phyloP scores from a whole-genome alignment of 2,329 filamentous ascomycete genomes.

The Aspergillus japonicus region DNA sequence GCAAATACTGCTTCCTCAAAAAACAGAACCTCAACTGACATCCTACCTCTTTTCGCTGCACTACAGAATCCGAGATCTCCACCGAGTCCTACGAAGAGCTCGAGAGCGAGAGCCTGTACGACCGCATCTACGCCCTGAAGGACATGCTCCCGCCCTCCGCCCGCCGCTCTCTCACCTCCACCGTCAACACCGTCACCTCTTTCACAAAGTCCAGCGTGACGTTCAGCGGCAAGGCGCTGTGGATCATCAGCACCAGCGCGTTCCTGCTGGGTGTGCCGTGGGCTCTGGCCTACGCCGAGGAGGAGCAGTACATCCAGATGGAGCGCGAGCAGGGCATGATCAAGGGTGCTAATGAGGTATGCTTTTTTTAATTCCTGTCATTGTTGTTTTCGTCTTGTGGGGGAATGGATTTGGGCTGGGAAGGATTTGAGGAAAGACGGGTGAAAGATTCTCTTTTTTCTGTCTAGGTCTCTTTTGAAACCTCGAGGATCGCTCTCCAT shows the following conservation, averaged over 20 bases:
- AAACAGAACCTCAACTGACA: slow-evolving; percentile 11
- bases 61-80: slow-evolving; percentile 76
- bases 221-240: slow-evolving; percentile 82
- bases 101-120: slow-evolving; percentile 62
- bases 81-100: slow-evolving; percentile 66
- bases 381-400: background rate
- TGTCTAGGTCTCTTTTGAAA: no score
- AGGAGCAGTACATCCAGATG: slow-evolving; percentile 96
- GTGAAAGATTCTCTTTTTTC: no score
- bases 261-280: slow-evolving; percentile 90
- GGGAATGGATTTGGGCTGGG: no score
- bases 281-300: slow-evolving; percentile 88
- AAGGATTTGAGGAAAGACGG: no score
- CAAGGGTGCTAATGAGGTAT: slow-evolving; percentile 79
- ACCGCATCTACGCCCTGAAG: slow-evolving; percentile 69
- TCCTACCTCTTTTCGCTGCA: background rate
- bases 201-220: slow-evolving; percentile 48
- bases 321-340: slow-evolving; percentile 97
- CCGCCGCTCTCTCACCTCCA: slow-evolving; percentile 66
- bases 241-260: slow-evolving; percentile 86
- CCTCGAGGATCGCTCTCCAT: no score
- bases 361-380: slow-evolving; percentile 23
- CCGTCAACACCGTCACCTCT: slow-evolving; percentile 47
- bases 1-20: background rate
- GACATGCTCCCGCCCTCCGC: slow-evolving; percentile 74